Conservation (phyloP, 2,329 filamentous ascomycete genomes). For the Blastomyces percursus region DNA sequence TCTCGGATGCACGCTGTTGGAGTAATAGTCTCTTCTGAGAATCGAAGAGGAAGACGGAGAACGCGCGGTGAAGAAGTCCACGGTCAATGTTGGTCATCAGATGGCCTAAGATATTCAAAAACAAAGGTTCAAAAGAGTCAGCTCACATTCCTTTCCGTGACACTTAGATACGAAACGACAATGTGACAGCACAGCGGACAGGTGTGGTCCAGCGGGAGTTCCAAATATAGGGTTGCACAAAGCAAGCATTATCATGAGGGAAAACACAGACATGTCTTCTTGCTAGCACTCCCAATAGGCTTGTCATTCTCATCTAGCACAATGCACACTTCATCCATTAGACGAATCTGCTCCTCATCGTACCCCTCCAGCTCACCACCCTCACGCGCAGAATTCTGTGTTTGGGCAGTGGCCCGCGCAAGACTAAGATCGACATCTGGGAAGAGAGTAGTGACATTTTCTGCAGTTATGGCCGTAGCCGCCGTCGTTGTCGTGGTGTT, state of each 20-base stretch:
- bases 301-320: conserved; percentile 84
- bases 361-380: conserved; percentile 70
- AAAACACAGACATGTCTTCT: conserved; percentile 73
- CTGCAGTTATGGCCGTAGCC: conserved; percentile 61
- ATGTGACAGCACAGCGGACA: background rate
- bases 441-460: conserved; percentile 78
- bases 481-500: conserved; percentile 41
- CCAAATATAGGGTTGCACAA: background rate
- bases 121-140: conserved; percentile 2
- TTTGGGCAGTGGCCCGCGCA: conserved; percentile 41
- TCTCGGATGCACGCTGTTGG: conserved; percentile 89
- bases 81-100: conserved; percentile 98
- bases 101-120: conserved; percentile 54
- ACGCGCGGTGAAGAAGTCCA: conserved; percentile 90
- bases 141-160: background rate
- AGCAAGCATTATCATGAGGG: background rate
- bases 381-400: conserved; percentile 38
- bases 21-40: conserved; percentile 83
- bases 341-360: conserved; percentile 90
- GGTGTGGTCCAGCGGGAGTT: background rate
- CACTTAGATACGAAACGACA: background rate
- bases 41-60: conserved; percentile 97
- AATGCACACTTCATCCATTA: conserved; percentile 99
- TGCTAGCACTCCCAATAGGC: conserved; percentile 92
- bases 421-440: conserved; percentile 61